Conservation (phyloP, 805 yeast genomes). For the Metschnikowia sp. region DNA sequence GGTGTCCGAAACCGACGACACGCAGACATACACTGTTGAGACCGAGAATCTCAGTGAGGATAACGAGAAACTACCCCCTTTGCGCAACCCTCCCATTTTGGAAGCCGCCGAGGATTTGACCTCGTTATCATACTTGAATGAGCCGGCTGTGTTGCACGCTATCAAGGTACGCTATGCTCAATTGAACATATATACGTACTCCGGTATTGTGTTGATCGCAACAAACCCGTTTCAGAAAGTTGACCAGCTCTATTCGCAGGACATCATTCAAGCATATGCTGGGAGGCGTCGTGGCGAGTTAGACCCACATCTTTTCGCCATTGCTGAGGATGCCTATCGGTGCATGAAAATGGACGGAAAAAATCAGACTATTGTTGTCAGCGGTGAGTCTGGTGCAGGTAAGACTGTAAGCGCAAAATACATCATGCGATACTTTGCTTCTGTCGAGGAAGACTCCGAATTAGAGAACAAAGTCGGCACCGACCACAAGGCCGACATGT, state of each 20-base stretch:
- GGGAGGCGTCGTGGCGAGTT: slow-evolving; percentile 91
- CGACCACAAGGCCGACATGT: slow-evolving; percentile 59
- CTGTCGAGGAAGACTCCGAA: slow-evolving; percentile 62
- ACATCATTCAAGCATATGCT: slow-evolving; percentile 91
- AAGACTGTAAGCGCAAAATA: slow-evolving; percentile 96
- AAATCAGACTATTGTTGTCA: slow-evolving; percentile 93
- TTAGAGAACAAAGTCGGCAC: slow-evolving; percentile 31
- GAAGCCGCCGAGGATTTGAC: slow-evolving; percentile 96
- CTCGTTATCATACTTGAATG: slow-evolving; percentile 85
- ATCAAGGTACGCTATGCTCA: slow-evolving; percentile 86
- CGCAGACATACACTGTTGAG: slow-evolving; percentile 43
- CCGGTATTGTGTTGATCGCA: slow-evolving; percentile 95
- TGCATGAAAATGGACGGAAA: slow-evolving; percentile 83
- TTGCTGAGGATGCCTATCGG: slow-evolving; percentile 95
- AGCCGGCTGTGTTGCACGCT: slow-evolving; percentile 94
- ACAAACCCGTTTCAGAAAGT: slow-evolving; percentile 93
- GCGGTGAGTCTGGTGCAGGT: slow-evolving; percentile 99
- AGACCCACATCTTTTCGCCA: slow-evolving; percentile 96
- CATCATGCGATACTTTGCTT: slow-evolving; percentile 95
- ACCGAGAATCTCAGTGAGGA: slow-evolving; percentile 49
- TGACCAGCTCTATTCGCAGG: slow-evolving; percentile 86
- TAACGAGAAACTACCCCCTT: slow-evolving; percentile 63
- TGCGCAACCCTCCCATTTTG: slow-evolving; percentile 86
- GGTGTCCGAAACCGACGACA: slow-evolving; percentile 47
- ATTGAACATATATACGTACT: slow-evolving; percentile 88